Base-by-base conservation (phyloP, 805 yeast species). In the Pichia californica region DNA sequence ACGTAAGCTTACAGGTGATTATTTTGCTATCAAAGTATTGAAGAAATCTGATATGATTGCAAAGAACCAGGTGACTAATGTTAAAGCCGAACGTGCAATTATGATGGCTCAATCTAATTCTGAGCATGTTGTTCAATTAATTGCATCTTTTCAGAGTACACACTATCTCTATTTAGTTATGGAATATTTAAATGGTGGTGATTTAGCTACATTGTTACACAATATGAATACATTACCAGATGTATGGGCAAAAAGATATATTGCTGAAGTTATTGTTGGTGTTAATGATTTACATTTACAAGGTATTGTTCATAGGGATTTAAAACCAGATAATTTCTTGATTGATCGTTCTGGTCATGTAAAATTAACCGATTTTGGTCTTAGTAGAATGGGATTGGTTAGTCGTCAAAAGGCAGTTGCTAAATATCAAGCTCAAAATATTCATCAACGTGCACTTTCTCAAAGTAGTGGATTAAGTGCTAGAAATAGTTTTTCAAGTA, bases 101-200 rank as follows among this genome's bases (percentile, higher is more conserved):
- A 82, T 93, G 88, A 93, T 93, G 94, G 81, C 94, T 2, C 98
- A 93, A 58, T 77, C 95, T 3, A 91, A 88, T 49, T 83, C 91
- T 31, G 94, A 96, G 0, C 88, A 83, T 58, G 97, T 93, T 47
- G 98, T 96, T 1, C 88, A 83, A 56, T 68, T 93, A 26, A 85
- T 80, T 55, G 85, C 84, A 40, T 83, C 94, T 28, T 93, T 93
- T 61, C 99, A 93, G 64, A 86, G 87, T 47, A 76, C 77, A 39
- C 94, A 88, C 48, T 88, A 83, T 58, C 67, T 93, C 15, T 93
- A 86, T 56, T 69, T 93, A 52, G 99, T 93, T 2, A 91, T 94
- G 98, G 99, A 93, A 60, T 93, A 88, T 57, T 67, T 93, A 31
- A 87, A 84, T 52, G 99, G 99, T 34, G 99, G 99, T 28, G 99